phyloP scores from a whole-genome alignment of 2,329 filamentous ascomycete genomes.

The Pseudogymnoascus sp. region DNA sequence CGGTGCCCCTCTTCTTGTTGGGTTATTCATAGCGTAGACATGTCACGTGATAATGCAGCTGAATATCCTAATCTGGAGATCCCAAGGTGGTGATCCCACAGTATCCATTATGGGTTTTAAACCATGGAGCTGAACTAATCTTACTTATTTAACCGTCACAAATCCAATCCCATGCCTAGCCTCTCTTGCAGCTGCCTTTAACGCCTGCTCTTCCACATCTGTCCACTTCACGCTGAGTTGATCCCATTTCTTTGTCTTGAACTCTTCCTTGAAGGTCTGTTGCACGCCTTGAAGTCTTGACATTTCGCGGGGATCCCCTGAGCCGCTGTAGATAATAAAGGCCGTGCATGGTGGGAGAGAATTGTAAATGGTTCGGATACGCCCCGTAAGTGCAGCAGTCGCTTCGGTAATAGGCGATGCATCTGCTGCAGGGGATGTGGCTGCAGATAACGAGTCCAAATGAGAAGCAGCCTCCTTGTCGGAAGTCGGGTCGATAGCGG shows the following conservation, averaged over 20 bases:
- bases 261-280: constrained; percentile 54
- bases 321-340: constrained; percentile 58
- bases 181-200: constrained; percentile 47
- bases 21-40: not conserved
- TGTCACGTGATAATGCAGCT: not conserved
- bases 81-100: not conserved
- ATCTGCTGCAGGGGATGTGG: not conserved
- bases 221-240: constrained; percentile 61
- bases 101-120: not conserved
- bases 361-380: constrained; percentile 48
- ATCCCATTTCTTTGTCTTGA: constrained; percentile 60
- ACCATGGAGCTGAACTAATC: not conserved
- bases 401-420: constrained; percentile 16
- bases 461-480: not conserved
- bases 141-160: constrained; percentile 51
- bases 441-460: not conserved
- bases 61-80: not conserved
- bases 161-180: constrained; percentile 59
- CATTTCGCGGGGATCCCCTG: constrained; percentile 62
- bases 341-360: constrained; percentile 57
- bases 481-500: not conserved
- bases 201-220: constrained; percentile 55
- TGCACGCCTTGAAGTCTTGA: constrained; percentile 53
- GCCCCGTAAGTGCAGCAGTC: constrained; percentile 28
- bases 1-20: not conserved